Evolutionary conservation across 163 green algal species (phyloP), one percentile per base, ranked within the genome.

Genomic region (Chlamydomonas reinhardtii): DNA sequence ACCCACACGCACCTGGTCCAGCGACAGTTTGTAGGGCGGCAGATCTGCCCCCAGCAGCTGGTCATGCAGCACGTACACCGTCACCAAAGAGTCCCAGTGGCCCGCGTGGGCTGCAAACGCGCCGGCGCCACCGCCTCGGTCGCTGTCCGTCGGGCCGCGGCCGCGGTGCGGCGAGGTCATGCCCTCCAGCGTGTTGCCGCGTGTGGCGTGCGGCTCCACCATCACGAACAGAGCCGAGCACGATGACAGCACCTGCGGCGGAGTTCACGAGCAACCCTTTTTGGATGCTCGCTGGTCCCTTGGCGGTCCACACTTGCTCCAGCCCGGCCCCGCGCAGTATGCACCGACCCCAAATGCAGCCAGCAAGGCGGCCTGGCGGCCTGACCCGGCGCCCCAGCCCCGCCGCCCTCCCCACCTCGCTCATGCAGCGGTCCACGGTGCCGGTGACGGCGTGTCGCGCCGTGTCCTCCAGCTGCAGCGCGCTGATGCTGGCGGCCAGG

Each of bases 41-140:
- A 85, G 34, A 39, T 77, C 68, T 4, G 79, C 17, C 5, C 79
- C 79, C 68, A 85, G 66, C 79, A 85, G 79, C 54, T 29, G 37
- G 79, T 85, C 79, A 25, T 85, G 79, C 52, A 85, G 69, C 68
- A 85, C 79, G 24, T 78, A 85, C 79, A 85, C 79, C 15, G 79
- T 85, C 52, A 54, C 79, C 4, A 78, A 69, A 19, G 48, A 43
- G 66, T 78, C 79, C 32, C 48, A 84, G 39, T 56, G 29, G 27
- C 27, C 65, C 65, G 65, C 27, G 27, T 2, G 4, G n/a, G 65
- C 65, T 1, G 65, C 25, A 6, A n/a, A 35, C 14, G 65, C 29
- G 25, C 20, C 15, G 14, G 0, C 29, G 65, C 65, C 65, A 2
- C 1, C 4, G 24, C 29, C 65, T 4, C 27, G 4, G 65, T 6